Base-by-base conservation (phyloP, 768 basidiomycete species). In the Lactarius sanguifluus region DNA sequence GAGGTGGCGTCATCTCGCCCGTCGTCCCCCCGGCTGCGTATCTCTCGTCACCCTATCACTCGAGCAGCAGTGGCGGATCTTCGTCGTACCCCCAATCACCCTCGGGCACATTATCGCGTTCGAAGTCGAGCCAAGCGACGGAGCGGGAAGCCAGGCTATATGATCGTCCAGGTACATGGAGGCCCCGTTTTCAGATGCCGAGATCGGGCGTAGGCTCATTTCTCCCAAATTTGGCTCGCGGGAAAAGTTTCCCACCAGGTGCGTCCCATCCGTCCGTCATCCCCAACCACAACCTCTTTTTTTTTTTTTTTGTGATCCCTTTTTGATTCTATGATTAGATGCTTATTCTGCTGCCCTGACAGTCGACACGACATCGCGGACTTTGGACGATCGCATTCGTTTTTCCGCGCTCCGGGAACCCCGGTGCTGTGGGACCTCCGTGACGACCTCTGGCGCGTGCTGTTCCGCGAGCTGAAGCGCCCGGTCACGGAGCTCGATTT, bases 351-450 rank as follows among this genome's bases (percentile, higher is more conserved):
- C 40, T 36, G n/a, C 28, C 54, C 43, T 41, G n/a, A 18, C 62
- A 54, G 61, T 52, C 36, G 60, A 69, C 38, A 52, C 62, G 66
- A 57, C 45, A 45, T 57, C 69, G 57, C 68, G 64, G 56, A 67
- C 69, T 55, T 64, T 77, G 41, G 70, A 74, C 57, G 64, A 72
- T 5, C 74, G 72, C 43, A 65, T 77, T 20, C 74, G 75, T 12
- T 75, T 74, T 63, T 64, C 67, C 16, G 41, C 71, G 1, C 71
- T 73, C 8, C 64, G 68, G 57, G 64, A 75, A 18, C 78, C 82
- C 76, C 82, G 3, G 73, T 85, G 34, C 74, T 77, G 62, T 80
- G 80, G 71, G 86, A 89, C 73, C 73, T 89, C 18, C 85, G 86
- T 18, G 71, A 71, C 1, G 73, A 79, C 23, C 79, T 81, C 2